phyloP scores from a whole-genome alignment of 2,329 filamentous ascomycete genomes.

The Tolypocladium tropicale region DNA sequence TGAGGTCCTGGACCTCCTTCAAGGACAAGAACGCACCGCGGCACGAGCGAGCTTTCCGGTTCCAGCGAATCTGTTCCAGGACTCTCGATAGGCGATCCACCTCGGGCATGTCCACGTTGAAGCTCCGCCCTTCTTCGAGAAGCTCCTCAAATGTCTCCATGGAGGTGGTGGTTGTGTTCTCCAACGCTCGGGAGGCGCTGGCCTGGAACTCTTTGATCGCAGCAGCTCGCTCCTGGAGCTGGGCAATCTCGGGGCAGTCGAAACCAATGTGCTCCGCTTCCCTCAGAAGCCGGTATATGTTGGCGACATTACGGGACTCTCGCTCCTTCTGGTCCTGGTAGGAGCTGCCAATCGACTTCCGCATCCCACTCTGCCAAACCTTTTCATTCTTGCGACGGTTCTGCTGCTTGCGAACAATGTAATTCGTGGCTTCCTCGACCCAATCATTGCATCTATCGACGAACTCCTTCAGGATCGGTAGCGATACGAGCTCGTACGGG shows the following conservation, averaged over 20 bases:
- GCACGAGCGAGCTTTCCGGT: slow-evolving; percentile 59
- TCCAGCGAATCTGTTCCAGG: slow-evolving; percentile 82
- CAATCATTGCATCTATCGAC: slow-evolving; percentile 96
- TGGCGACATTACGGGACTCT: slow-evolving; percentile 79
- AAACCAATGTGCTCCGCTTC: slow-evolving; percentile 84
- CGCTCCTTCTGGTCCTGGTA: slow-evolving; percentile 65
- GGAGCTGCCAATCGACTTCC: slow-evolving; percentile 52
- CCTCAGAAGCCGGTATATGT: slow-evolving; percentile 73
- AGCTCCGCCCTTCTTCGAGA: slow-evolving; percentile 78
- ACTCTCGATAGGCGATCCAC: slow-evolving; percentile 72
- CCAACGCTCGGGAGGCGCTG: slow-evolving; percentile 60
- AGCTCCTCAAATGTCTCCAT: slow-evolving; percentile 77
- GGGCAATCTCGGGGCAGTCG: slow-evolving; percentile 81
- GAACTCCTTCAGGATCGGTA: slow-evolving; percentile 74
- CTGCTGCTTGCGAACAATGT: slow-evolving; percentile 94
- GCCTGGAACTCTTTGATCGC: slow-evolving; percentile 78
- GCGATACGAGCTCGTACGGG: slow-evolving; percentile 74
- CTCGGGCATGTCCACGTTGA: slow-evolving; percentile 87
- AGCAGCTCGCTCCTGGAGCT: slow-evolving; percentile 74
- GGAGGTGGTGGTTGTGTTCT: slow-evolving; percentile 52
- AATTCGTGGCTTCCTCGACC: slow-evolving; percentile 94
- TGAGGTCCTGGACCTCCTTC: slow-evolving; percentile 67
- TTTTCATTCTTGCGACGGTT: slow-evolving; percentile 93
- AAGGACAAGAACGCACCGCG: slow-evolving; percentile 60
- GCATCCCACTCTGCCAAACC: slow-evolving; percentile 63